Percentiles rank a stretch among this genome's conserved stretches.
phyloP scores from a whole-genome alignment of 2,329 filamentous ascomycete species.

The Eurotiales sp. region DNA sequence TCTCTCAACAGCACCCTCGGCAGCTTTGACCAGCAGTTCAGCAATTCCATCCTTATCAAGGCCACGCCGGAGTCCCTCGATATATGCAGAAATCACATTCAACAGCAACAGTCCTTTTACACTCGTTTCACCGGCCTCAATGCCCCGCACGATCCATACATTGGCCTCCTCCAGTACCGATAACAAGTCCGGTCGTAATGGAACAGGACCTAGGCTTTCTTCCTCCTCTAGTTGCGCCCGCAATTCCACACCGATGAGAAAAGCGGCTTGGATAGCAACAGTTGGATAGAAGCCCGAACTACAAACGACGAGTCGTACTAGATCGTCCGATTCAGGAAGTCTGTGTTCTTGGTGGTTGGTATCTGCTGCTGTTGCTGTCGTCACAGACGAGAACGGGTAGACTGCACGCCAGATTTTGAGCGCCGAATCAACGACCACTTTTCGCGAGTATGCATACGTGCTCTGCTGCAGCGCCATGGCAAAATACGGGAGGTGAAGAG shows the following conservation, averaged over 20 bases:
- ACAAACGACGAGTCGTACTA: constrained; percentile 38
- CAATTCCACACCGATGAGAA: constrained; percentile 25
- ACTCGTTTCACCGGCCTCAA: constrained; percentile 54
- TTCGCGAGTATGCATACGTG: constrained; percentile 47
- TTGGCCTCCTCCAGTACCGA: constrained; percentile 38
- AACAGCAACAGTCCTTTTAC: constrained; percentile 51
- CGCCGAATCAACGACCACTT: constrained; percentile 46
- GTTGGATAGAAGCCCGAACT: constrained; percentile 31
- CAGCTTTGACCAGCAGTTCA: constrained; percentile 33
- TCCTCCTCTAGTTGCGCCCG: constrained; percentile 26
- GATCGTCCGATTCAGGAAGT: constrained; percentile 22
- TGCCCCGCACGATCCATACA: constrained; percentile 36
- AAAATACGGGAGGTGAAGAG: constrained; percentile 27
- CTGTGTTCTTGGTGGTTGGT: neutral
- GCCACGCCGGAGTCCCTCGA: constrained; percentile 41
- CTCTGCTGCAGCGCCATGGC: constrained; percentile 2
- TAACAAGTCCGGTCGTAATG: constrained; percentile 26
- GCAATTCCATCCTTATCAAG: constrained; percentile 32
- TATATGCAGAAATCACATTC: constrained; percentile 37
- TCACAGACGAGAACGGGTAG: constrained; percentile 27
- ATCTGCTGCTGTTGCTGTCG: neutral
- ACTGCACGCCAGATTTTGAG: constrained; percentile 46
- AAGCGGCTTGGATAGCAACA: constrained; percentile 17
- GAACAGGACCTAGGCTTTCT: constrained; percentile 22
- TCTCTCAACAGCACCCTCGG: constrained; percentile 29